phyloP scores from a whole-genome alignment of 148 eudicot genomes.

The Persicaria maculosa region DNA sequence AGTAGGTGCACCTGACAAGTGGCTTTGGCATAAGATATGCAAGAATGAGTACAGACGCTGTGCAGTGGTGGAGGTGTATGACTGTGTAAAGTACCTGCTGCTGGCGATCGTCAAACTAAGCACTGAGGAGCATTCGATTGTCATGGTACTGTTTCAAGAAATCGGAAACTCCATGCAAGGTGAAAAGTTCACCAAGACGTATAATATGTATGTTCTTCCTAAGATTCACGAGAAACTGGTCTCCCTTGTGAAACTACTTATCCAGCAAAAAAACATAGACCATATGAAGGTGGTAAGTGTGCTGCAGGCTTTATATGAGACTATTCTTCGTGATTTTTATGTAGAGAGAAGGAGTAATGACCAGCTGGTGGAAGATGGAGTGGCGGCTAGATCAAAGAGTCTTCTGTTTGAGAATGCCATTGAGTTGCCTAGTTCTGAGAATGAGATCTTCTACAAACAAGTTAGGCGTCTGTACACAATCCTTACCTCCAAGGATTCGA shows the following conservation, averaged over 20 bases:
- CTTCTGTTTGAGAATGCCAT: conserved; percentile 73
- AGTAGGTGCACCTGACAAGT: conserved; percentile 80
- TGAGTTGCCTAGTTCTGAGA: conserved; percentile 50
- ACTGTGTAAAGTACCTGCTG: conserved; percentile 58
- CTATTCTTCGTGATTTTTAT: conserved; percentile 59
- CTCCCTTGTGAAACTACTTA: conserved; percentile 39
- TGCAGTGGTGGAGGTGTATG: conserved; percentile 83
- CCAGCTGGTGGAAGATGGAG: conserved; percentile 68
- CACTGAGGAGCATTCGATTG: conserved; percentile 64
- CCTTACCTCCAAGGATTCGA: conserved; percentile 75
- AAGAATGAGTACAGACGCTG: conserved; percentile 85
- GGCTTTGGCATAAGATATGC: conserved; percentile 87
- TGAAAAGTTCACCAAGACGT: conserved; percentile 76
- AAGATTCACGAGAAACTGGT: conserved; percentile 60
- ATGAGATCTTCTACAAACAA: conserved; percentile 68
- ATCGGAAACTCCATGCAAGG: conserved; percentile 63
- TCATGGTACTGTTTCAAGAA: conserved; percentile 62
- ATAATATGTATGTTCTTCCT: conserved; percentile 53
- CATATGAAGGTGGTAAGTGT: conserved; percentile 58
- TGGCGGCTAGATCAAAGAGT: conserved; percentile 51
- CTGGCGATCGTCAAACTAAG: conserved; percentile 44
- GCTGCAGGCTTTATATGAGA: conserved; percentile 80
- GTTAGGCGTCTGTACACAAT: conserved; percentile 70
- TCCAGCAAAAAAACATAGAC: conserved; percentile 44
- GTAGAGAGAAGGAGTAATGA: conserved; percentile 43